Conservation (phyloP, 768 basidiomycete species). For the Pisolithus albus region DNA sequence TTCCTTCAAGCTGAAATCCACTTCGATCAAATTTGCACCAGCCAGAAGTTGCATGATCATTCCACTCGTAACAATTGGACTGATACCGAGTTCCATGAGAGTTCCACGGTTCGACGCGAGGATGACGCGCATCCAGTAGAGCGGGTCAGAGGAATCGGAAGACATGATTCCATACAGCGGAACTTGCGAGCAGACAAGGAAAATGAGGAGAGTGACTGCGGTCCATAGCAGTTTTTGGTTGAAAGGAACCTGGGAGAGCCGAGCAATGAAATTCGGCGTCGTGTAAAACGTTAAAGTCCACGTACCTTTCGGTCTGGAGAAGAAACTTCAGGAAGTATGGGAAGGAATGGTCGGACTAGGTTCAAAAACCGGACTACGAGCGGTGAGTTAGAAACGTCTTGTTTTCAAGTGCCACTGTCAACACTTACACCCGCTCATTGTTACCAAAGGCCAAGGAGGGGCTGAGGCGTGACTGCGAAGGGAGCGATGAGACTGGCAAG, state of each 20-base stretch:
- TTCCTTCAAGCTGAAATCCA: slow-evolving; percentile 96
- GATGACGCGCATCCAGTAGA: slow-evolving; percentile 99
- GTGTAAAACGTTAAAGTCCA: slow-evolving; percentile 4
- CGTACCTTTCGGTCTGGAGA: slow-evolving; percentile 93
- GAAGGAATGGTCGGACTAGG: slow-evolving; percentile 96
- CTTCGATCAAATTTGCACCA: slow-evolving; percentile 94
- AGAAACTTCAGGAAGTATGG: slow-evolving; percentile 93
- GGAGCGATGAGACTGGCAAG: slow-evolving; percentile 15
- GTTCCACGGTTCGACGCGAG: slow-evolving; percentile 97
- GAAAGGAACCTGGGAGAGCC: slow-evolving; percentile 72
- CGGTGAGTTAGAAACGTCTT: background rate
- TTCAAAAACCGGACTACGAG: slow-evolving; percentile 87
- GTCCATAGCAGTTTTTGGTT: slow-evolving; percentile 99
- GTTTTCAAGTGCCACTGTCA: background rate
- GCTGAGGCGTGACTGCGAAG: slow-evolving; percentile 9
- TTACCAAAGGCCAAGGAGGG: slow-evolving; percentile 26
- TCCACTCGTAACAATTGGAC: slow-evolving; percentile 93
- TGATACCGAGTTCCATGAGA: slow-evolving; percentile 98
- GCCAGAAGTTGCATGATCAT: slow-evolving; percentile 99
- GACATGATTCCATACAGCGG: slow-evolving; percentile 99
- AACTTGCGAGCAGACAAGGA: slow-evolving; percentile 98
- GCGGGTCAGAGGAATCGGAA: slow-evolving; percentile 96
- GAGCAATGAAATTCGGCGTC: slow-evolving; percentile 1
- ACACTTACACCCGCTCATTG: slow-evolving; percentile 76
- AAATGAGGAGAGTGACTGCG: slow-evolving; percentile 97